Evolutionary conservation across 2,329 filamentous ascomycete genomes (phyloP), one percentile per base, ranked within the genome.

Genomic region (Apiospora pterosperma): DNA sequence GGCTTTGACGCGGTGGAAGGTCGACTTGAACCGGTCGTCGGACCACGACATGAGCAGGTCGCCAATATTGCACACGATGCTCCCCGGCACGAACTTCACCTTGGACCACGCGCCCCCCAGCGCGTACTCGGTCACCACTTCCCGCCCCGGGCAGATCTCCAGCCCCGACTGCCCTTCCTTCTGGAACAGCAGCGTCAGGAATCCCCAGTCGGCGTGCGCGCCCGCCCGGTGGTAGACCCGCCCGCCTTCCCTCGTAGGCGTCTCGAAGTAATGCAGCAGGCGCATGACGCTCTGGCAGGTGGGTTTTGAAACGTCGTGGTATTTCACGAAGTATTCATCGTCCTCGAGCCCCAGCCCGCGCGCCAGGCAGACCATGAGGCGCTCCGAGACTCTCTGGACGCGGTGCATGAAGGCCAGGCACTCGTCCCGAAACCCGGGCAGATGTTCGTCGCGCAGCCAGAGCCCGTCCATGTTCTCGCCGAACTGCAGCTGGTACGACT

Each of bases 1-100:
- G 1, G 85, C 83, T 73, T 86, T 86, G 64, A 89, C 86, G 4
- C 86, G 81, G 73, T 89, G 87, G 63, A 88, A 86, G 0, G 86
- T 88, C 44, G 81, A 85, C 76, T 88, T 89, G 77, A 89, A 88
- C 19, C 86, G 80, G 72, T 89, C 87, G 69, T 89, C 86, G n/a
- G 81, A 84, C 85, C 86, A 88, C 41, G 79, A 82, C 87, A 89
- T 89, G 25, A 89, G 77, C 66, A 89, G 75, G 71, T 89, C 87
- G 2, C 87, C 87, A 65, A 88, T 86, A 69, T 88, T 88, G 75
- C 86, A 88, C 6, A 89, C 82, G 64, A 87, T 85, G 61, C 81
- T 81, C 1, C 81, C 83, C 0, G 77, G 75, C 5, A 71, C 75
- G 8, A 82, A 82, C 63, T 85, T 80, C 14, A 89, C 80, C 64